phyloP scores from a whole-genome alignment of 164 flowering plant genomes.

The Vitis labrusca region DNA sequence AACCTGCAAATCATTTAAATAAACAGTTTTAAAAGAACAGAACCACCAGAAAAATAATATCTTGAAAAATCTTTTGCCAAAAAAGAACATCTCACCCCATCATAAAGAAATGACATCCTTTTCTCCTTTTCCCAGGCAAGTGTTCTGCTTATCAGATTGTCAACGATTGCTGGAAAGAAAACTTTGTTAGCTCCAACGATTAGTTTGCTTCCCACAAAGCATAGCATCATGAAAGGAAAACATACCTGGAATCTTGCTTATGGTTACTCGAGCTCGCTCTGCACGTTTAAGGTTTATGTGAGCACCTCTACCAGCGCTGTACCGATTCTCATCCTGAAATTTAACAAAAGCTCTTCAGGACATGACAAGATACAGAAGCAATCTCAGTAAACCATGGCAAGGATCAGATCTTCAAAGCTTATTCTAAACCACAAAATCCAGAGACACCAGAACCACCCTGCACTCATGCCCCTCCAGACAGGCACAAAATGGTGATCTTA shows the following conservation, averaged over 20 bases:
- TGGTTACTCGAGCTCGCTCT: slow-evolving; percentile 75
- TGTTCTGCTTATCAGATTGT: slow-evolving; percentile 68
- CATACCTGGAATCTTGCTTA: slow-evolving; percentile 87
- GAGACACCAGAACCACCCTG: too few relatives aligned
- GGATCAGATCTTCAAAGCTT: background rate
- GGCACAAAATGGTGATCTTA: too few relatives aligned
- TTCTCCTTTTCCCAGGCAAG: slow-evolving; percentile 80
- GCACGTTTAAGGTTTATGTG: slow-evolving; percentile 89
- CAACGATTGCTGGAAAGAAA: slow-evolving; percentile 66
- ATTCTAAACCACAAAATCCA: background rate
- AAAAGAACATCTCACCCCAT: slow-evolving; percentile 61
- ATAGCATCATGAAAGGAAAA: background rate
- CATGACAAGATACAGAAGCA: background rate
- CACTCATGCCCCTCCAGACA: too few relatives aligned
- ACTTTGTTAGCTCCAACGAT: slow-evolving; percentile 17
- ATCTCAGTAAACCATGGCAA: background rate
- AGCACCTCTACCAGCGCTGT: slow-evolving; percentile 85
- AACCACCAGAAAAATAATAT: background rate
- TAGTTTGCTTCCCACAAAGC: background rate
- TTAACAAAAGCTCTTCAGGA: background rate
- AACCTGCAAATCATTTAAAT: slow-evolving; percentile 38
- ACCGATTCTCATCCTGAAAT: slow-evolving; percentile 75
- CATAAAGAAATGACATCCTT: slow-evolving; percentile 61
- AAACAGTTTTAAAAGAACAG: background rate
- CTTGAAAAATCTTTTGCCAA: background rate